Evolutionary conservation across 352 stramenopile species (phyloP).

Genomic region (Pythium monospermum): DNA sequence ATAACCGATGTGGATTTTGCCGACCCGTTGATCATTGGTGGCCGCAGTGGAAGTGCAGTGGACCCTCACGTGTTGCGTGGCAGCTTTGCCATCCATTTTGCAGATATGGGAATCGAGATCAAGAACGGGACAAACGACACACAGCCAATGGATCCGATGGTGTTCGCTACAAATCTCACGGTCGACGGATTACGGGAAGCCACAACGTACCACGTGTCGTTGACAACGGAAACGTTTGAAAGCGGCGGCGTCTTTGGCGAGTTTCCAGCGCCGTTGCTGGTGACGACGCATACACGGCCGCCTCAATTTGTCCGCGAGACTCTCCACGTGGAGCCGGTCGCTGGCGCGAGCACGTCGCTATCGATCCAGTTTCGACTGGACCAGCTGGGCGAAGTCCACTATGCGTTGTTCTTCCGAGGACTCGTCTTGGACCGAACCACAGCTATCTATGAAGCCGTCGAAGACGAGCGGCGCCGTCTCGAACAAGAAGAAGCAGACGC

Average conservation of each 20-base stretch:
- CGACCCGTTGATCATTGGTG: slow-evolving; percentile 49
- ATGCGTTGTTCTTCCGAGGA: slow-evolving; percentile 64
- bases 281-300: slow-evolving; percentile 48
- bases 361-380: slow-evolving; percentile 49
- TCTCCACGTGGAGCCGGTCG: slow-evolving; percentile 30
- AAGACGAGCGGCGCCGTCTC: slow-evolving; percentile 14
- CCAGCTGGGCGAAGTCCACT: slow-evolving; percentile 69
- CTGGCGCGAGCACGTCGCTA: slow-evolving; percentile 42
- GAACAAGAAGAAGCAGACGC: slow-evolving; percentile 6
- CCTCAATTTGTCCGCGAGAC: slow-evolving; percentile 33
- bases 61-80: slow-evolving; percentile 46
- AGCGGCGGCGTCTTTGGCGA: slow-evolving; percentile 70
- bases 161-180: slow-evolving; percentile 59
- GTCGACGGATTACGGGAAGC: slow-evolving; percentile 34
- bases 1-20: slow-evolving; percentile 72
- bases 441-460: background rate
- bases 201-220: slow-evolving; percentile 67
- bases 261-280: slow-evolving; percentile 63
- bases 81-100: slow-evolving; percentile 28
- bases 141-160: slow-evolving; percentile 42
- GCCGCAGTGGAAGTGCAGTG: background rate
- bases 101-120: slow-evolving; percentile 56
- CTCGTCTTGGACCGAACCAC: slow-evolving; percentile 21
- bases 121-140: slow-evolving; percentile 75
- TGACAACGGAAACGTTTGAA: slow-evolving; percentile 60